Evolutionary conservation across 2,329 filamentous ascomycete species (phyloP).

Genomic region (Cladosporium oxysporum): DNA sequence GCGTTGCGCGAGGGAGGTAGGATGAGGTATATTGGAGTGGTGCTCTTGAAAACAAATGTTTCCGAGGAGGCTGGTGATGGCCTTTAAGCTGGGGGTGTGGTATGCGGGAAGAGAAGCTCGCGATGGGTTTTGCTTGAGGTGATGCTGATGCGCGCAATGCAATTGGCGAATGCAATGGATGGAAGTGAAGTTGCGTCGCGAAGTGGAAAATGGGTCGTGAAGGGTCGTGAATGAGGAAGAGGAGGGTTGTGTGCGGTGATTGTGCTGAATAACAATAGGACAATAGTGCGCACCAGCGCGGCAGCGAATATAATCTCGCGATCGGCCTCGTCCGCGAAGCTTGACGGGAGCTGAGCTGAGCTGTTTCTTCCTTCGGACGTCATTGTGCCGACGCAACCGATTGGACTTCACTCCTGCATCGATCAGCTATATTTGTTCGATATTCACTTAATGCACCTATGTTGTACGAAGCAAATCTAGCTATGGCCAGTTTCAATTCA

Average conservation of each 20-base stretch:
- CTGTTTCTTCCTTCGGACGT: not conserved
- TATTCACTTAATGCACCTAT: not conserved
- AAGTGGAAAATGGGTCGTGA: not conserved
- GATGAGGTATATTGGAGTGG: not conserved
- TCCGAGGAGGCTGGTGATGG: constrained; percentile 12
- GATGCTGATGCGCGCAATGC: constrained; percentile 4
- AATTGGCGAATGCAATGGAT: not conserved
- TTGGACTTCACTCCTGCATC: not conserved
- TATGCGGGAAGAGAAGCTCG: constrained; percentile 15
- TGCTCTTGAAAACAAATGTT: constrained; percentile 8
- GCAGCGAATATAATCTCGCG: constrained; percentile 1
- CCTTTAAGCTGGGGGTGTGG: not conserved
- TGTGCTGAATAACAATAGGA: not conserved
- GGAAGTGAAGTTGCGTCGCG: constrained; percentile 1
- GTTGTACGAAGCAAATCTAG: not conserved
- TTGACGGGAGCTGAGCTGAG: constrained; percentile 4
- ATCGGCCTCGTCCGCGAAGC: constrained; percentile 10
- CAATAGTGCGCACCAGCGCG: constrained; percentile 8
- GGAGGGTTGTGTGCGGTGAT: not conserved
- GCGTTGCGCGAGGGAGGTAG: not conserved
- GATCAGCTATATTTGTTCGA: not conserved
- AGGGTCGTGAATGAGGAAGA: not conserved
- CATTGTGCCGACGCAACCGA: constrained; percentile 3
- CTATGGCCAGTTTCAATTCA: not conserved
- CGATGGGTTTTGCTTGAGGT: not conserved